A percentile compares a stretch with the other conserved stretches of the same genome.
These are phyloP conservation scores for Platanthera guangdongensis DNA, from an alignment of 106 monocot genomes.

Conservation along the genomic window DNA sequence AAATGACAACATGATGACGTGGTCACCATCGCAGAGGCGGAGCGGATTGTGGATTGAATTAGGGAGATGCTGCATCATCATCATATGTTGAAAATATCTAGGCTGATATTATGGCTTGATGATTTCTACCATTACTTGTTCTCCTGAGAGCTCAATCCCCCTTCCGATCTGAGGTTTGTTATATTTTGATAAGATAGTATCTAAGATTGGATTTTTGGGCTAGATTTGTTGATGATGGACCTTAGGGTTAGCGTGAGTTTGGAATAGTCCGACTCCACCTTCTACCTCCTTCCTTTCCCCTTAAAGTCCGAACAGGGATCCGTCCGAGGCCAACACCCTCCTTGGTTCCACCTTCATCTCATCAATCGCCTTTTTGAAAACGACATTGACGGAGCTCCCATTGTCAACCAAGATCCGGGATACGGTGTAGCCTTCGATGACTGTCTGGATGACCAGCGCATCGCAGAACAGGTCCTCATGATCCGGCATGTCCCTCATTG, in stretches of 20 bases:
- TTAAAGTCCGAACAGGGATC: too few species aligned
- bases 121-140: slow-evolving; percentile 52
- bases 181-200: neutral
- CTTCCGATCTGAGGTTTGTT: slow-evolving; percentile 28
- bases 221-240: neutral
- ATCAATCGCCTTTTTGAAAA: too few species aligned
- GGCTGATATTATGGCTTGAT: slow-evolving; percentile 22
- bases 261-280: too few species aligned
- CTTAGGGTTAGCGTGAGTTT: neutral
- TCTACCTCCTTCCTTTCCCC: too few species aligned
- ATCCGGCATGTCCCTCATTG: too few species aligned
- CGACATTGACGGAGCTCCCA: too few species aligned
- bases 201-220: neutral
- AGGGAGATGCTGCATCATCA: slow-evolving; percentile 15
- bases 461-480: too few species aligned
- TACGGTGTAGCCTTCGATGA: too few species aligned
- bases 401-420: too few species aligned
- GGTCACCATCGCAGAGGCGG: slow-evolving; percentile 15
- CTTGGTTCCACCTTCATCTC: too few species aligned
- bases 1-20: slow-evolving; percentile 32
- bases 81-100: slow-evolving; percentile 10
- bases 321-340: too few species aligned
- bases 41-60: slow-evolving; percentile 29
- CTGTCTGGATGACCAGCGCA: too few species aligned
- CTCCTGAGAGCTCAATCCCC: slow-evolving; percentile 46